Evolutionary conservation across 495 filamentous ascomycete species (phyloP).

Genomic region (Penicillium soppii): DNA sequence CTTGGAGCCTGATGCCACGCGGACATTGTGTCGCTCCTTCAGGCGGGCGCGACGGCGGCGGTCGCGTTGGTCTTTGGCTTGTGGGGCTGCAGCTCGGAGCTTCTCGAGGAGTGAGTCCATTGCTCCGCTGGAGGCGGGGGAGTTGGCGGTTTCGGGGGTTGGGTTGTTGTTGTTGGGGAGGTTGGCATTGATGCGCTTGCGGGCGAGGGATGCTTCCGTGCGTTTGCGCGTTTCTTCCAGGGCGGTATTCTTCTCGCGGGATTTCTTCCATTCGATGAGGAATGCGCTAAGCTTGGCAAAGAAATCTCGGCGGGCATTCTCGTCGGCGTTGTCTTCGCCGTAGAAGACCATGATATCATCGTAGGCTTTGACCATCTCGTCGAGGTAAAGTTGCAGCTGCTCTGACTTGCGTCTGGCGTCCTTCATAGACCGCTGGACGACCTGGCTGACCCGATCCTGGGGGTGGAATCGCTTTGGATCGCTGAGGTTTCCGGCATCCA

Average conservation of each 20-base stretch:
- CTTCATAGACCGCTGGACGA: slow-evolving; percentile 93
- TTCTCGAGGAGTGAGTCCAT: slow-evolving; percentile 98
- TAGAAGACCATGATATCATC: slow-evolving; percentile 97
- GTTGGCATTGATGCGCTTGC: slow-evolving; percentile 72
- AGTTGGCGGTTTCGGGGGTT: slow-evolving; percentile 50
- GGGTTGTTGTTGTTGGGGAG: slow-evolving; percentile 44
- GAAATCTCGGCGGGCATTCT: slow-evolving; percentile 93
- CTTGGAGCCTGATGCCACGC: slow-evolving; percentile 81
- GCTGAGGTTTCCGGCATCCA: slow-evolving; percentile 92
- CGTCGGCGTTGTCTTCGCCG: slow-evolving; percentile 89
- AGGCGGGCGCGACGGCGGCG: slow-evolving; percentile 81
- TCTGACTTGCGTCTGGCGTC: slow-evolving; percentile 94
- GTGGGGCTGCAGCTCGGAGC: slow-evolving; percentile 86
- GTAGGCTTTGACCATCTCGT: slow-evolving; percentile 87
- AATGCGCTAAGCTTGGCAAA: slow-evolving; percentile 93
- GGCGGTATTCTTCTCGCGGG: slow-evolving; percentile 82
- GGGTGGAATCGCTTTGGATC: slow-evolving; percentile 98
- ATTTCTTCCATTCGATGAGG: slow-evolving; percentile 93
- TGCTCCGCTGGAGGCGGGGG: slow-evolving; percentile 80
- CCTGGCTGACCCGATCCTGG: slow-evolving; percentile 88
- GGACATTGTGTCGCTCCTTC: slow-evolving; percentile 90
- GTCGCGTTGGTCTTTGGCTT: slow-evolving; percentile 83
- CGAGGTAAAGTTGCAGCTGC: slow-evolving; percentile 90
- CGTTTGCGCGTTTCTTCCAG: slow-evolving; percentile 80
- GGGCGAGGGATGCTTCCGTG: slow-evolving; percentile 87